Evolutionary conservation across 352 stramenopile species (phyloP).

Genomic region (Phytophthora pistaciae): DNA sequence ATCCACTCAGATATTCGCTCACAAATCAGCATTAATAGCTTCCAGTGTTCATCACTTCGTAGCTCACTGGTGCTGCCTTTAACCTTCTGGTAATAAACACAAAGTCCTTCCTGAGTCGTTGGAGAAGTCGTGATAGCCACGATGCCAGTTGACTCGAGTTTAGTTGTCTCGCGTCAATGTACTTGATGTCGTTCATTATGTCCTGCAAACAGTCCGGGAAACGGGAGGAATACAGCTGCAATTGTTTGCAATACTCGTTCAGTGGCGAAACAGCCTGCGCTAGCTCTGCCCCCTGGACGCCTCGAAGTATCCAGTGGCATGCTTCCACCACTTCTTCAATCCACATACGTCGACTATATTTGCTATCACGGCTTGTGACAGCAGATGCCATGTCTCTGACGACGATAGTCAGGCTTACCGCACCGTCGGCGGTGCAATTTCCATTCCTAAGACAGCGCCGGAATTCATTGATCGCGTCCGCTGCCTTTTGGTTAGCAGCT

Average conservation of each 20-base stretch:
- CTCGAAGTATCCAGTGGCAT: slow-evolving; percentile 5
- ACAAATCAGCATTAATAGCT: slow-evolving; percentile 1
- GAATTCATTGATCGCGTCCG: neutral
- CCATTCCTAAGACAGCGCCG: neutral
- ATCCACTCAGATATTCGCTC: slow-evolving; percentile 1
- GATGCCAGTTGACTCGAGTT: neutral
- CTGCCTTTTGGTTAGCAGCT: neutral
- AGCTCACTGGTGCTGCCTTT: neutral
- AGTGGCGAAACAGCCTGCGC: neutral
- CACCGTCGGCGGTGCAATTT: slow-evolving; percentile 5
- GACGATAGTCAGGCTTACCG: neutral
- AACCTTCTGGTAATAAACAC: neutral
- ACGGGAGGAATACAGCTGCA: slow-evolving; percentile 7
- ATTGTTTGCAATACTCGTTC: neutral
- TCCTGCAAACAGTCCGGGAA: slow-evolving; percentile 11
- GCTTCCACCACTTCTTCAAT: slow-evolving; percentile 8
- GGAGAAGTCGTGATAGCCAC: neutral
- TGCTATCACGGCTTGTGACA: slow-evolving; percentile 2
- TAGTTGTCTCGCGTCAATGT: neutral
- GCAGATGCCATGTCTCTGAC: neutral
- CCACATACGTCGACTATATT: slow-evolving; percentile 5
- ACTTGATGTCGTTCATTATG: slow-evolving; percentile 7
- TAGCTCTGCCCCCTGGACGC: neutral
- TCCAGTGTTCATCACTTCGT: slow-evolving; percentile 7
- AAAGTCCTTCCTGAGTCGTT: slow-evolving; percentile 8